Evolutionary conservation across 208 protist species (phyloP).

Genomic region (Baffinella frigidus): DNA sequence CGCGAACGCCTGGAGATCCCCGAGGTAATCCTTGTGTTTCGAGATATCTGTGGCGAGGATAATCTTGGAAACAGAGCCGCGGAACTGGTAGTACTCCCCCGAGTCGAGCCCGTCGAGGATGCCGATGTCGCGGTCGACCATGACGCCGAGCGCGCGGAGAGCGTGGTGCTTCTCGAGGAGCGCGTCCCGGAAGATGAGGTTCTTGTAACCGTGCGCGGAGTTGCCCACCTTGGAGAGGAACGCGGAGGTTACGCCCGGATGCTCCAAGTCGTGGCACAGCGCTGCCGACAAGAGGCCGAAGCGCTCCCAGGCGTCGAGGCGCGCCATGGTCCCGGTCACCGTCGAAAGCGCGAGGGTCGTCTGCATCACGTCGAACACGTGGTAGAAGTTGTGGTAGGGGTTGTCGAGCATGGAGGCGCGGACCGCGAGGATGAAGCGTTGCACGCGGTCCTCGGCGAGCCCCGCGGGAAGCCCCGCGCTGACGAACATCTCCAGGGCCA

Average conservation of each 20-base stretch:
- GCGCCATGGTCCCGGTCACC: background rate
- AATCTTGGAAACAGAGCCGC: background rate
- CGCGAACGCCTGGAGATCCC: too few species aligned
- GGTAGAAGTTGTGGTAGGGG: background rate
- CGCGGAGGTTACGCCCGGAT: background rate
- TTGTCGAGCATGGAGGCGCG: background rate
- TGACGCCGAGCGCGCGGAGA: background rate
- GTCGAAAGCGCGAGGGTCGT: background rate
- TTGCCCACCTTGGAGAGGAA: background rate
- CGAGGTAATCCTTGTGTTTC: background rate
- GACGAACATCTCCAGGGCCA: slow-evolving; percentile 32
- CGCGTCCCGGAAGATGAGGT: too few species aligned
- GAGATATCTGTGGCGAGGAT: background rate
- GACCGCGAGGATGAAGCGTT: slow-evolving; percentile 34
- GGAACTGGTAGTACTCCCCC: background rate
- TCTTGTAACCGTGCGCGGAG: background rate
- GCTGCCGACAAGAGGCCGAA: background rate
- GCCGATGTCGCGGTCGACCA: background rate
- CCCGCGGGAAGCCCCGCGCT: background rate
- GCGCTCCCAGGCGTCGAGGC: background rate
- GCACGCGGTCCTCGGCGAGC: background rate
- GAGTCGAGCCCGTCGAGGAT: background rate
- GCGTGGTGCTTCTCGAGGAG: slow-evolving; percentile 6
- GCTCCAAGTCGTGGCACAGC: slow-evolving; percentile 22
- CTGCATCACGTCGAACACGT: slow-evolving; percentile 22